Evolutionary conservation across 2,329 filamentous ascomycete genomes (phyloP).

Genomic region (Cladosporium colombiae): DNA sequence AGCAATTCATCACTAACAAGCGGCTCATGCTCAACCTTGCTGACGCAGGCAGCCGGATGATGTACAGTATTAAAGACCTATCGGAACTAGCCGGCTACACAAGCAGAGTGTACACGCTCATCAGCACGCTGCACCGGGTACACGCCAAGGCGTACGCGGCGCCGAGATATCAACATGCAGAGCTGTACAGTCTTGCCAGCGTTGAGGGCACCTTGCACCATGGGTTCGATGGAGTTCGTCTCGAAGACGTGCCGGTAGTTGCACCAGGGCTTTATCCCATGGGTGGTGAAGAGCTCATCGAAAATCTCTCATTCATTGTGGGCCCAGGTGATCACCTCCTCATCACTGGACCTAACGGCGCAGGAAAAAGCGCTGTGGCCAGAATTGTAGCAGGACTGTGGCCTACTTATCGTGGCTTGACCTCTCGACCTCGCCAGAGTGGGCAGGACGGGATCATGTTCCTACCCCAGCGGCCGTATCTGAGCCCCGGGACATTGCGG

Average conservation of each 20-base stretch:
- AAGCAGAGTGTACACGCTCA: slow-evolving; percentile 90
- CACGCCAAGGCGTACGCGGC: slow-evolving; percentile 86
- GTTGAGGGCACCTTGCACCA: slow-evolving; percentile 91
- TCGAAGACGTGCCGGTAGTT: slow-evolving; percentile 91
- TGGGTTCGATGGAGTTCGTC: slow-evolving; percentile 89
- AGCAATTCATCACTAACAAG: slow-evolving; percentile 99
- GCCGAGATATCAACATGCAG: slow-evolving; percentile 65
- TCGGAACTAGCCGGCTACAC: slow-evolving; percentile 95
- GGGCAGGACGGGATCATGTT: slow-evolving; percentile 91
- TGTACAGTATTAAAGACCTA: slow-evolving; percentile 99
- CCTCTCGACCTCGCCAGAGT: slow-evolving; percentile 77
- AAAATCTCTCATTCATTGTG: slow-evolving; percentile 85
- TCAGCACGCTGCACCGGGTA: slow-evolving; percentile 89
- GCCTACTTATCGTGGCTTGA: slow-evolving; percentile 92
- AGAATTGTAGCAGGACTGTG: slow-evolving; percentile 89
- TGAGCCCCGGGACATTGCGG: slow-evolving; percentile 86
- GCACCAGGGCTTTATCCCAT: slow-evolving; percentile 85
- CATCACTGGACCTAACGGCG: slow-evolving; percentile 92
- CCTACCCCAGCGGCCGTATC: slow-evolving; percentile 87
- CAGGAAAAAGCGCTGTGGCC: slow-evolving; percentile 86
- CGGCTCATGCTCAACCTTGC: slow-evolving; percentile 95
- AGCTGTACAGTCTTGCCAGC: slow-evolving; percentile 86
- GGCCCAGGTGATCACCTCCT: slow-evolving; percentile 89
- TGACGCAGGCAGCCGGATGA: slow-evolving; percentile 95
- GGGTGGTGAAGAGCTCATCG: slow-evolving; percentile 87